These are phyloP conservation scores for Pholiota adiposa DNA, from an alignment of 1,284 basidiomycete species.

Conservation along the genomic window DNA sequence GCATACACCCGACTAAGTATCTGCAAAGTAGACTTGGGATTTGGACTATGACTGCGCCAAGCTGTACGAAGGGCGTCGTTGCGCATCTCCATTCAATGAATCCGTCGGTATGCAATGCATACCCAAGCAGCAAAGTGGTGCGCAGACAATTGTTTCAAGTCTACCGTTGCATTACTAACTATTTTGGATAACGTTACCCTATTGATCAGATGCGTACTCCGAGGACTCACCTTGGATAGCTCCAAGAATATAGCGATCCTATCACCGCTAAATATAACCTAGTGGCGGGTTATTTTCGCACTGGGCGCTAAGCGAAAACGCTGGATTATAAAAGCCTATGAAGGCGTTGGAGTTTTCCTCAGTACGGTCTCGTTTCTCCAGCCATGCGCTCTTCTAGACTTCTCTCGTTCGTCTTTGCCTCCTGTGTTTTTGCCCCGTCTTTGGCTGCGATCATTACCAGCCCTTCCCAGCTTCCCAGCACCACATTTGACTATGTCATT, in stretches of 20 bases:
- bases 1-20: neutral
- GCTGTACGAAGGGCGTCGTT: neutral
- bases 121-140: neutral
- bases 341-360: neutral
- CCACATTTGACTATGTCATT: constrained; percentile 34
- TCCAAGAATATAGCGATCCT: neutral
- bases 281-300: neutral
- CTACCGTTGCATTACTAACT: neutral
- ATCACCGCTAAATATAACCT: neutral
- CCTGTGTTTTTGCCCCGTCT: constrained; percentile 8
- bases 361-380: neutral
- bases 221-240: neutral
- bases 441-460: constrained; percentile 12
- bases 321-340: neutral
- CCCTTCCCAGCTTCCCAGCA: constrained; percentile 15
- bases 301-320: neutral
- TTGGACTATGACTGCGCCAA: neutral
- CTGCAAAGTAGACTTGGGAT: neutral
- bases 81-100: neutral
- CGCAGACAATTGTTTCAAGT: neutral
- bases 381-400: constrained; percentile 14
- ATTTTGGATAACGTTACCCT: neutral
- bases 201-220: neutral
- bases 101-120: neutral
- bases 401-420: constrained; percentile 12